These are phyloP conservation scores for Zelonia costaricensis DNA, from an alignment of 208 protist species.

Conservation along the genomic window DNA sequence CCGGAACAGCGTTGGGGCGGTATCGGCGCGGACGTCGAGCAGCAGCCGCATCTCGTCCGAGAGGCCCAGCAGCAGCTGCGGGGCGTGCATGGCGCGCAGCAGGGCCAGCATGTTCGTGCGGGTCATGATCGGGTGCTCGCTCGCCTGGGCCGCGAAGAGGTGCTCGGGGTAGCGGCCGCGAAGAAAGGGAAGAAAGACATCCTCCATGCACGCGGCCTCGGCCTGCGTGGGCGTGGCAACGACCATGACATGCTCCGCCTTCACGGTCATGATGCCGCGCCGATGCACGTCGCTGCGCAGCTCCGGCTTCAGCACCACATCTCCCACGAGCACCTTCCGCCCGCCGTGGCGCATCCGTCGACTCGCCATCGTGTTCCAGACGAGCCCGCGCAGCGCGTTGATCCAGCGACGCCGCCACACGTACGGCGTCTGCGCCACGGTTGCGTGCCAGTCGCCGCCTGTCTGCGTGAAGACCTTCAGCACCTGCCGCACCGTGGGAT, in stretches of 20 bases:
- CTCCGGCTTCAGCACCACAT: slow-evolving; percentile 68
- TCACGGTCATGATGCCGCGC: slow-evolving; percentile 64
- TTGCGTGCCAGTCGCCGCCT: slow-evolving; percentile 65
- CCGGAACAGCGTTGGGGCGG: slow-evolving; percentile 68
- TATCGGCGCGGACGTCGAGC: slow-evolving; percentile 65
- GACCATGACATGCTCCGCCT: slow-evolving; percentile 75
- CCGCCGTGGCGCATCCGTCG: slow-evolving; percentile 42
- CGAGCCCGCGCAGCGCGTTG: slow-evolving; percentile 65
- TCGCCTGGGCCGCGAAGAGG: slow-evolving; percentile 50
- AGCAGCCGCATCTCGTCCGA: slow-evolving; percentile 44
- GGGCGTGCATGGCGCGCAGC: slow-evolving; percentile 60
- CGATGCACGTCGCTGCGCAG: slow-evolving; percentile 60
- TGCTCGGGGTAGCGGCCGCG: slow-evolving; percentile 66
- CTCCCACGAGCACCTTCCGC: slow-evolving; percentile 57
- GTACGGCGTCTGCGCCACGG: slow-evolving; percentile 65
- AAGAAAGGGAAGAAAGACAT: slow-evolving; percentile 86
- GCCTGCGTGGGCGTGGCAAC: slow-evolving; percentile 51
- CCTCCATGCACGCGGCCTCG: slow-evolving; percentile 50
- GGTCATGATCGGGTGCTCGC: slow-evolving; percentile 79
- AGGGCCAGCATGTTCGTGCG: slow-evolving; percentile 53
- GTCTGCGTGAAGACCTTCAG: slow-evolving; percentile 63
- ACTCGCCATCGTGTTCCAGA: slow-evolving; percentile 88
- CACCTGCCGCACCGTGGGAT: slow-evolving; percentile 65
- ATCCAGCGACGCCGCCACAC: slow-evolving; percentile 80
- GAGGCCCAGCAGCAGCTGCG: slow-evolving; percentile 74